phyloP scores from a whole-genome alignment of 116 monocot species.

The Posidonia oceanica region DNA sequence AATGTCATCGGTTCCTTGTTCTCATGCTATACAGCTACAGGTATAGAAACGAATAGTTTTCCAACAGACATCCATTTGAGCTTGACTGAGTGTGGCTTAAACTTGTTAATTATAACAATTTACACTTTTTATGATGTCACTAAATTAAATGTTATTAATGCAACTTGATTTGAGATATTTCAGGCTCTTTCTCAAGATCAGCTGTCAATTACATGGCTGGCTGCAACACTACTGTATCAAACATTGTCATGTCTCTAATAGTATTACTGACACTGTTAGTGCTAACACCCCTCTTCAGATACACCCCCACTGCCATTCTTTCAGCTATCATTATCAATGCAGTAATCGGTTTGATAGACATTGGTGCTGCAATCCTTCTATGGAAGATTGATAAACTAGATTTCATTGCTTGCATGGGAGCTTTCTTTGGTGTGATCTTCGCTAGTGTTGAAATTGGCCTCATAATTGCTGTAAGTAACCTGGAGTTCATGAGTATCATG shows the following conservation, averaged over 20 bases:
- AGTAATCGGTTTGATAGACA: conserved; percentile 68
- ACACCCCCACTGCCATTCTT: conserved; percentile 91
- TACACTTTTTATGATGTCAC: no score
- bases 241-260: conserved; percentile 67
- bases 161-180: not conserved
- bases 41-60: conserved; percentile 26
- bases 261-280: conserved; percentile 61
- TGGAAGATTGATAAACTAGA: conserved; percentile 93
- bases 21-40: conserved; percentile 69
- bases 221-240: conserved; percentile 67
- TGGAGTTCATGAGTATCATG: not conserved
- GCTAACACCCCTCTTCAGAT: conserved; percentile 84
- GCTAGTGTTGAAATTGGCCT: conserved; percentile 54
- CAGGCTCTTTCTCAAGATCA: conserved; percentile 93
- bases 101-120: no score
- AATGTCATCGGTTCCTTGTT: conserved; percentile 62
- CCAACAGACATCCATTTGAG: no score
- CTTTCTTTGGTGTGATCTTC: conserved; percentile 87
- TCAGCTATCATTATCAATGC: conserved; percentile 80
- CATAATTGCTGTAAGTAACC: conserved; percentile 50
- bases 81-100: not conserved
- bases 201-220: conserved; percentile 94
- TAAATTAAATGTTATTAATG: no score
- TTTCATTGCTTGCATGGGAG: conserved; percentile 91
- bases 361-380: conserved; percentile 49